Conservation (phyloP, 164 flowering plant genomes). For the Vitis amurensis region DNA sequence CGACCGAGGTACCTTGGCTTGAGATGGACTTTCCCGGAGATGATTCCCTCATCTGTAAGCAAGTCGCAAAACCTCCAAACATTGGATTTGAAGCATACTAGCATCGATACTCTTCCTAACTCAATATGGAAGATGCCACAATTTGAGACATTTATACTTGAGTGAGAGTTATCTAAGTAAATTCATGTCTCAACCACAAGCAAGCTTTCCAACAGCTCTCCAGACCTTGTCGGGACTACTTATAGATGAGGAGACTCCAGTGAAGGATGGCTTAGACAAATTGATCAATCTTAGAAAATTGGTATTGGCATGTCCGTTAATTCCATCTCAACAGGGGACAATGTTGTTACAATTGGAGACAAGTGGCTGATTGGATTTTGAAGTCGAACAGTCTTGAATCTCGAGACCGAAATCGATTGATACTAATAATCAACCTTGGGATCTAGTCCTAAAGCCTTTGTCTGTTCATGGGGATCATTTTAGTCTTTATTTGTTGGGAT, state of each 20-base stretch:
- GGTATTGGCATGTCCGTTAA: slow-evolving; percentile 1
- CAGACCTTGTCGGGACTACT: slow-evolving; percentile 15
- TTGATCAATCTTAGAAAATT: slow-evolving; percentile 6
- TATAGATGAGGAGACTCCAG: slow-evolving; percentile 1
- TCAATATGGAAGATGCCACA: slow-evolving; percentile 25
- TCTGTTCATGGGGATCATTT: slow-evolving; percentile 5
- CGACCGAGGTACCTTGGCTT: slow-evolving; percentile 31
- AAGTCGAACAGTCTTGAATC: slow-evolving; percentile 12
- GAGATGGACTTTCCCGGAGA: slow-evolving; percentile 23
- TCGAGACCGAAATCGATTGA: slow-evolving; percentile 20
- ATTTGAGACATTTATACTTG: slow-evolving; percentile 27
- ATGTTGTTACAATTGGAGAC: no score
- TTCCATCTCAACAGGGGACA: no score
- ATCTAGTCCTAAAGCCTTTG: slow-evolving; percentile 6
- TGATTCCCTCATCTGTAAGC: slow-evolving; percentile 25
- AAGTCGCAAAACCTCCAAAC: slow-evolving; percentile 25
- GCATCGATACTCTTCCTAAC: slow-evolving; percentile 16
- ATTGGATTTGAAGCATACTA: slow-evolving; percentile 31
- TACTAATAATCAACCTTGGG: slow-evolving; percentile 12
- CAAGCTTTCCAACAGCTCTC: not conserved
- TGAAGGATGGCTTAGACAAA: not conserved
- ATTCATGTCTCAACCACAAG: no score
- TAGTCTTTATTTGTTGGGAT: slow-evolving; percentile 17
- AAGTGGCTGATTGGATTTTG: slow-evolving; percentile 12
- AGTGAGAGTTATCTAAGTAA: not conserved